These are phyloP conservation scores for Pseudocercospora crystallina DNA, from an alignment of 2,329 filamentous ascomycete species.

Conservation along the genomic window DNA sequence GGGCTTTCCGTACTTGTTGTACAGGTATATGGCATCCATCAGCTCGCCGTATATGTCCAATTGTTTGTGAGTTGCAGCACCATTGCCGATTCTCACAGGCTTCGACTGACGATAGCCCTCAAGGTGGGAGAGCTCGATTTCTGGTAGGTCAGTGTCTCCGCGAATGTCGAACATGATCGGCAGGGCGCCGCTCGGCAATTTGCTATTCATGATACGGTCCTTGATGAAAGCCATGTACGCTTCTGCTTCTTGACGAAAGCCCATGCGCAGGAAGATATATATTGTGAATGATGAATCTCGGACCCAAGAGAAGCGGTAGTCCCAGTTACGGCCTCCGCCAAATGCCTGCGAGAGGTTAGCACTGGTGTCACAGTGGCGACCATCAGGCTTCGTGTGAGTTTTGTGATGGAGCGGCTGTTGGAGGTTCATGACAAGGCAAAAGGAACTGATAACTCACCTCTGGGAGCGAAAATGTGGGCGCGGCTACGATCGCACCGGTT, in stretches of 20 bases:
- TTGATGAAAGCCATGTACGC: constrained; percentile 78
- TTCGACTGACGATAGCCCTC: constrained; percentile 70
- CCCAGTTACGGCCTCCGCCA: constrained; percentile 64
- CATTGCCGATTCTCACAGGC: constrained; percentile 75
- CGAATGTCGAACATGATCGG: constrained; percentile 80
- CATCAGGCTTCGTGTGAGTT: too few relatives aligned
- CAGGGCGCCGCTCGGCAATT: constrained; percentile 60
- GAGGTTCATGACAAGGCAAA: too few relatives aligned
- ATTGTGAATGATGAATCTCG: constrained; percentile 76
- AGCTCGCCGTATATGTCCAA: constrained; percentile 59
- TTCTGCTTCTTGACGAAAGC: constrained; percentile 73
- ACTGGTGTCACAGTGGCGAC: too few relatives aligned
- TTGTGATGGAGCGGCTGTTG: too few relatives aligned
- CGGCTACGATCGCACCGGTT: too few relatives aligned
- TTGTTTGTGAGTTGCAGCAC: constrained; percentile 72
- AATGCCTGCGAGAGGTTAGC: too few relatives aligned
- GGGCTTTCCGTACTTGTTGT: constrained; percentile 51
- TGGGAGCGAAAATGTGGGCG: too few relatives aligned
- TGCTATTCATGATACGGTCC: constrained; percentile 64
- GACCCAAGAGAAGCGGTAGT: constrained; percentile 77
- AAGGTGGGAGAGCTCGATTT: constrained; percentile 66
- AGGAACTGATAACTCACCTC: too few relatives aligned
- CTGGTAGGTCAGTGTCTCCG: constrained; percentile 72
- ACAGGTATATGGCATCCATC: too few relatives aligned
- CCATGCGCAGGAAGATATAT: constrained; percentile 72